phyloP scores from a whole-genome alignment of 495 filamentous ascomycete species.

The Paragyromitra xinjiangensis region DNA sequence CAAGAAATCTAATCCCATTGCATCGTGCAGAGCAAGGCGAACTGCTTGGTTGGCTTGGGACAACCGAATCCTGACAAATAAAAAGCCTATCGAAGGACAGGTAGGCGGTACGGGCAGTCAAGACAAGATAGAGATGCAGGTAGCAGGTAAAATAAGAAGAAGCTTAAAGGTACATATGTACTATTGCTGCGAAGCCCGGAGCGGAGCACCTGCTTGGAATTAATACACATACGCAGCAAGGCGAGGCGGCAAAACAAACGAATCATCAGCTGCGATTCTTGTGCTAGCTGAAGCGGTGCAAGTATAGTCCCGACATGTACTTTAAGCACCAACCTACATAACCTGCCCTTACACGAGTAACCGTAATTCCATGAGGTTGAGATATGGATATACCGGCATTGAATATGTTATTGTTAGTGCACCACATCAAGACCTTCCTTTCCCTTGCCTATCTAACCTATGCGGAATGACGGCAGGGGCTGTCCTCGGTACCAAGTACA shows the following conservation, averaged over 20 bases:
- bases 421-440: conserved; percentile 8
- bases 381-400: conserved; percentile 42
- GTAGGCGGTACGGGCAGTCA: conserved; percentile 3
- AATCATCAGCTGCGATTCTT: conserved; percentile 36
- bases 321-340: conserved; percentile 32
- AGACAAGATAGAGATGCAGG: conserved; percentile 30
- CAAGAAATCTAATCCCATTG: conserved; percentile 25
- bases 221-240: conserved; percentile 19
- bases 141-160: conserved; percentile 36
- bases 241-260: conserved; percentile 36
- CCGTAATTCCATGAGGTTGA: conserved; percentile 14
- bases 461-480: conserved; percentile 27
- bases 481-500: conserved; percentile 42
- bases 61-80: conserved; percentile 31
- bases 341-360: conserved; percentile 23
- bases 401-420: conserved; percentile 16
- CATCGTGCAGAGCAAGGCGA: conserved; percentile 36
- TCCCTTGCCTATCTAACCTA: conserved; percentile 5
- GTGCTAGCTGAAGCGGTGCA: conserved; percentile 4
- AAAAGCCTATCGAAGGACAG: conserved; percentile 18
- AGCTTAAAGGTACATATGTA: conserved; percentile 48
- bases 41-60: conserved; percentile 21
- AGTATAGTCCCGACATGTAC: conserved; percentile 33
- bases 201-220: not conserved
- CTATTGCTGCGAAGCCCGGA: conserved; percentile 15